Base-by-base conservation (phyloP, 2,329 filamentous ascomycete genomes). In the Aspergillus oerlinghausenensis region DNA sequence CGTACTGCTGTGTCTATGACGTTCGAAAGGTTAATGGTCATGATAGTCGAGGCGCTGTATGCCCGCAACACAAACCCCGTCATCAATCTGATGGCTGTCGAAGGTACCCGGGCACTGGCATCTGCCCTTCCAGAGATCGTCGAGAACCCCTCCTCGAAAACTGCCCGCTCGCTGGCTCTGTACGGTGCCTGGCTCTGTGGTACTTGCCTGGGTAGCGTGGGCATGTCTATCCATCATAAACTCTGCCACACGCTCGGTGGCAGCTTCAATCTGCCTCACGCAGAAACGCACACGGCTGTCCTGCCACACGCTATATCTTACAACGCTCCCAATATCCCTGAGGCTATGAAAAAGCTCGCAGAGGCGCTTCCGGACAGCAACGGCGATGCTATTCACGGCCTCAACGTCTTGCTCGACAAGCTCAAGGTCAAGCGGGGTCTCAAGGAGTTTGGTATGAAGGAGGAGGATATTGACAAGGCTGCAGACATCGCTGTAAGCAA, bases 171-270 rank as follows among this genome's bases (percentile, higher is more conserved):
- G 3, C 69, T 69, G 2, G 84, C 84, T 14, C 77, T 83, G 1
- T 86, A 87, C 64, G 85, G 84, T 23, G 84, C 85, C 40, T 88
- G 84, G 83, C 79, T 88, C 1, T 87, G 84, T 62, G 84, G 84
- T 32, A 79, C 77, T 25, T 85, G 82, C 62, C 76, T 87, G 1
- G 84, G 84, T 5, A 80, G 75, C 56, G 82, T 84, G 2, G 79
- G 79, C 53, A 87, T 88, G 83, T 79, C 83, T 2, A 77, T 88
- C 14, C 86, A 88, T 65, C 85, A 88, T 70, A 88, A 88, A 67
- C 78, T 88, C 1, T 87, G 84, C 71, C 85, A 88, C 65, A 83
- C 82, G 0, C 75, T 88, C 1, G 85, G 85, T 25, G 86, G 85
- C 7, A 82, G 77, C 62, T 86, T 88, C 69, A 80, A 82, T 59